phyloP scores from a whole-genome alignment of 768 basidiomycete genomes.

The Suillus paluster region DNA sequence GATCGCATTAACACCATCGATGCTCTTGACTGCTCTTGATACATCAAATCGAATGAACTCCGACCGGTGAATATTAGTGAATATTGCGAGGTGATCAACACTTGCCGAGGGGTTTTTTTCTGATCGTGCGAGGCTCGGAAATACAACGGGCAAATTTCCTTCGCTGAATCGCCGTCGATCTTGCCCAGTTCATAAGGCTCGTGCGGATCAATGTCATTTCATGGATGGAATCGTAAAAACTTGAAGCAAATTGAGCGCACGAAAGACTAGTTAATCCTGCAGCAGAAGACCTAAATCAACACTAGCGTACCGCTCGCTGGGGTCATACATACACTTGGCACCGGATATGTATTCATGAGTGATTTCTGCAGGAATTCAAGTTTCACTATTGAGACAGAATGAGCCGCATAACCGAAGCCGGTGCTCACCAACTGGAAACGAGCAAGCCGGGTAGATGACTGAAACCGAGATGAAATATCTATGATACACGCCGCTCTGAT shows the following conservation, averaged over 20 bases:
- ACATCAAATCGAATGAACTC: not conserved
- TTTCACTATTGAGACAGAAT: not conserved
- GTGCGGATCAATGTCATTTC: not conserved
- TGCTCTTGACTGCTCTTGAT: conserved; percentile 6
- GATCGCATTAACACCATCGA: conserved; percentile 1
- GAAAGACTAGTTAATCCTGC: not conserved
- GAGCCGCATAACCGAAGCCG: not conserved
- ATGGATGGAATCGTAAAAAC: not conserved
- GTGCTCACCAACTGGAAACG: not conserved
- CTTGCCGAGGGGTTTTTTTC: too few species aligned
- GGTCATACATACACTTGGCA: not conserved
- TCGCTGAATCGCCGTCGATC: not conserved
- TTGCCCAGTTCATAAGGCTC: not conserved
- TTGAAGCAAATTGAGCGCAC: not conserved
- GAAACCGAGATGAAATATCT: not conserved
- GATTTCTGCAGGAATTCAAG: not conserved
- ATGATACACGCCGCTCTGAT: not conserved
- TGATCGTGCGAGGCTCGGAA: too few species aligned
- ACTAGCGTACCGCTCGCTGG: not conserved
- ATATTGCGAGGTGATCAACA: not conserved
- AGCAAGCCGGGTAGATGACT: not conserved
- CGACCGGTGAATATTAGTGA: too few species aligned
- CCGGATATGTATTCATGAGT: not conserved
- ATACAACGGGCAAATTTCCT: too few species aligned
- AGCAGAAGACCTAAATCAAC: not conserved